Evolutionary conservation across 306 rosid genomes (phyloP), one percentile per base, ranked within the genome.

Genomic region (Citrullus amarus): DNA sequence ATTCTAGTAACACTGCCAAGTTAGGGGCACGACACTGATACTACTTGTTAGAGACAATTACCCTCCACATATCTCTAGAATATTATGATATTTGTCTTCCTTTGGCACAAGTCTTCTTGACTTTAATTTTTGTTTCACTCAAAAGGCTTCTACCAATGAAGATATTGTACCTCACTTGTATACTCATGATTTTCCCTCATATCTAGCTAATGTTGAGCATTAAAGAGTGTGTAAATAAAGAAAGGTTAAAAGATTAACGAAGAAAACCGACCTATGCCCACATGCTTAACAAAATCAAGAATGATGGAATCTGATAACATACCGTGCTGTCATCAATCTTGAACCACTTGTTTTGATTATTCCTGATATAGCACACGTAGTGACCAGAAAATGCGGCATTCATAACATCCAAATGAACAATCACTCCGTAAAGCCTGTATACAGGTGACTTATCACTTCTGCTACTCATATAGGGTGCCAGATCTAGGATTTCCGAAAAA

Each of bases 341-440:
- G 92, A 95, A 95, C 98, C 98, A 95, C 89, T 81, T 95, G 91
- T 95, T 91, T 58, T 84, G 97, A 44, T 84, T 76, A 80, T 88
- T 96, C 89, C 89, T 96, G 78, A 92, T 90, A 79, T 92, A 96
- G 89, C 93, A 88, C 53, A 96, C 97, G 8, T 96, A 96, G 83
- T 96, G 99, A 82, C 99, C 99, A 12, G 98, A 92, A 88, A 91
- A 96, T 72, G 98, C 82, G 2, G 98, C 93, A 88, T 96, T 96
- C 99, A 96, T 90, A 77, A 88, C 79, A 71, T 96, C 99, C 86
- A 96, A 79, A 87, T 96, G 99, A 79, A 92, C 98, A 74, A 96
- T 89, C 78, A 92, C 97, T 69, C 97, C 99, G 54, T 88, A 92
- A 59, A 96, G 92, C 82, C 89, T 88, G 90, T 92, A 96, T 71